A percentile compares a stretch with the other conserved stretches of the same genome.
phyloP scores from a whole-genome alignment of 805 yeast species.

The Candida montana region DNA sequence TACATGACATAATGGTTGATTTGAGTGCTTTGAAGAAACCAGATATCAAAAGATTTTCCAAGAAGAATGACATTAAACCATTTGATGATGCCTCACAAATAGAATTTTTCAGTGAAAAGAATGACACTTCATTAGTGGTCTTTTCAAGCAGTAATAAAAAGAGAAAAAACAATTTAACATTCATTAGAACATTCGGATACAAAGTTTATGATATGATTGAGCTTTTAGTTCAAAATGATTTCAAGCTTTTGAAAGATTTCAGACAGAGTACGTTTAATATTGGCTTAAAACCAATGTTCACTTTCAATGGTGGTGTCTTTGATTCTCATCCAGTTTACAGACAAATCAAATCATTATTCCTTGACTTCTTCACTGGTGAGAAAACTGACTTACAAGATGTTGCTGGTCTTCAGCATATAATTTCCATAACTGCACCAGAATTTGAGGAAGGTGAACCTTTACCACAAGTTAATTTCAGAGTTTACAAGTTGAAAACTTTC shows the following conservation, averaged over 20 bases:
- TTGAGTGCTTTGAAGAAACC: constrained; percentile 89
- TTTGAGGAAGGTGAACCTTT: constrained; percentile 61
- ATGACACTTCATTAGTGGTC: constrained; percentile 82
- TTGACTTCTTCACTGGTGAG: constrained; percentile 89
- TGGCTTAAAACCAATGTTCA: constrained; percentile 91
- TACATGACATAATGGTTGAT: constrained; percentile 88
- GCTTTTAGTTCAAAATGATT: constrained; percentile 62
- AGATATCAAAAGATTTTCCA: constrained; percentile 74
- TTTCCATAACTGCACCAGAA: constrained; percentile 74
- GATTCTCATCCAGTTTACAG: constrained; percentile 82
- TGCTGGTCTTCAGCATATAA: constrained; percentile 89
- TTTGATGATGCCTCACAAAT: constrained; percentile 83
- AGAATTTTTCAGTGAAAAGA: constrained; percentile 93
- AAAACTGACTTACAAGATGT: constrained; percentile 81
- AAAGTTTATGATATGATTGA: constrained; percentile 94
- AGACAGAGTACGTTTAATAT: constrained; percentile 72
- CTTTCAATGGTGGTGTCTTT: constrained; percentile 87
- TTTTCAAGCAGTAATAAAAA: constrained; percentile 79
- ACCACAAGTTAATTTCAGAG: constrained; percentile 86
- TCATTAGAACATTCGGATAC: constrained; percentile 84
- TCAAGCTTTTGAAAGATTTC: constrained; percentile 75
- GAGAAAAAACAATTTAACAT: constrained; percentile 87
- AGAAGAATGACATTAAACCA: constrained; percentile 86
- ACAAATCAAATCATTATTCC: constrained; percentile 80
- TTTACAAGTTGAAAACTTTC: constrained; percentile 76